Conservation (phyloP, 495 filamentous ascomycete species). For the Lasiosphaeria miniovina region DNA sequence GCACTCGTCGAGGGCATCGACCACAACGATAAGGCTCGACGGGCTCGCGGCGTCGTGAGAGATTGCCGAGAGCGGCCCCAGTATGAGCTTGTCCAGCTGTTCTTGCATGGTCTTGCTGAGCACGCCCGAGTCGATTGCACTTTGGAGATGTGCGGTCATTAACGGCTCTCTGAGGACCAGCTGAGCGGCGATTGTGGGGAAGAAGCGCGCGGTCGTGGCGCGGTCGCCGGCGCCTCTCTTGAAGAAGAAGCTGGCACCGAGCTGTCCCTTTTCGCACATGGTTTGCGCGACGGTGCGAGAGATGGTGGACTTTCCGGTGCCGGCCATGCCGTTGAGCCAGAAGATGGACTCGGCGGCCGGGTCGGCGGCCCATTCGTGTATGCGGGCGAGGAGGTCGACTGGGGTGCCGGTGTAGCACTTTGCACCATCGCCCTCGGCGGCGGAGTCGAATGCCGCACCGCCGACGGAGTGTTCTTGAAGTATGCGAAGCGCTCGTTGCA, state of each 20-base stretch:
- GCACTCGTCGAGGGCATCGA: conserved; percentile 54
- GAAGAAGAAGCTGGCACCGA: conserved; percentile 35
- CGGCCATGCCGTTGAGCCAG: conserved; percentile 42
- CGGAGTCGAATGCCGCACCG: conserved; percentile 28
- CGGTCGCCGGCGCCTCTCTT: conserved; percentile 33
- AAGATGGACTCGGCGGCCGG: conserved; percentile 4
- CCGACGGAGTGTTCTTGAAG: too few relatives aligned
- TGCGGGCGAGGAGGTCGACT: conserved; percentile 23
- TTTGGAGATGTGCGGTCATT: conserved; percentile 15
- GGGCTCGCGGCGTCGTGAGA: neutral
- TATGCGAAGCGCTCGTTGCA: too few relatives aligned
- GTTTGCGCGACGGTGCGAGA: conserved; percentile 36
- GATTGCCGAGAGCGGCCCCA: conserved; percentile 31
- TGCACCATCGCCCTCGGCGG: conserved; percentile 24
- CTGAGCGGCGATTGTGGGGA: conserved; percentile 42
- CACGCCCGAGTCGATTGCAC: conserved; percentile 2
- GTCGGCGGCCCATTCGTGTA: conserved; percentile 11
- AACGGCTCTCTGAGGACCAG: conserved; percentile 24
- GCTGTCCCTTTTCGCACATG: conserved; percentile 16
- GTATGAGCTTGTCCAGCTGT: conserved; percentile 46
- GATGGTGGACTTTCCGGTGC: conserved; percentile 49
- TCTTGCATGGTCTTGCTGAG: conserved; percentile 31
- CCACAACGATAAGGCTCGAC: conserved; percentile 34
- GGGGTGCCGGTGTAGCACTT: conserved; percentile 27
- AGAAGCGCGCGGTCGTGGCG: conserved; percentile 34